Evolutionary conservation across 306 rosid species (phyloP).

Genomic region (Trifolium repens): DNA sequence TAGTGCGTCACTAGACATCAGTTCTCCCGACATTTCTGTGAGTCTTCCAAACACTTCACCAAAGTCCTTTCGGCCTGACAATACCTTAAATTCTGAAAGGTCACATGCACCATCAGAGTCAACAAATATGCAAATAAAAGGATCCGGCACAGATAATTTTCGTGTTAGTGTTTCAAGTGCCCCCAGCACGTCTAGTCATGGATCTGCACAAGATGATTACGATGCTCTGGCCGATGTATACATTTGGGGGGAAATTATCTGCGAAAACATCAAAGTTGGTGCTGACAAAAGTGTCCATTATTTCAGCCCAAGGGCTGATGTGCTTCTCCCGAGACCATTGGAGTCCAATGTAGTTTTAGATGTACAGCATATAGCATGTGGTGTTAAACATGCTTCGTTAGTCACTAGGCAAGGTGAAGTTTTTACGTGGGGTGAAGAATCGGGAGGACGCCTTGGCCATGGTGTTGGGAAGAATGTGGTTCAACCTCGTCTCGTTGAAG

Average conservation of each 20-base stretch:
- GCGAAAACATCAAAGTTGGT: constrained; percentile 74
- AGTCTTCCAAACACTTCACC: constrained; percentile 65
- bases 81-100: constrained; percentile 60
- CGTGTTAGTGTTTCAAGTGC: constrained; percentile 99
- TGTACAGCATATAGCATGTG: constrained; percentile 89
- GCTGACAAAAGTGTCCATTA: constrained; percentile 66
- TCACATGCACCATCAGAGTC: constrained; percentile 78
- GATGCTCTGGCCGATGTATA: constrained; percentile 96
- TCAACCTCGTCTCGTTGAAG: constrained; percentile 88
- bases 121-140: constrained; percentile 91
- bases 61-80: constrained; percentile 58
- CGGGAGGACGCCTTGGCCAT: constrained; percentile 99
- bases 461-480: constrained; percentile 86
- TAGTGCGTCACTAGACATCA: constrained; percentile 64
- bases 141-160: constrained; percentile 90
- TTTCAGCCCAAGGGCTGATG: constrained; percentile 74
- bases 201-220: constrained; percentile 93
- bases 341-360: constrained; percentile 90
- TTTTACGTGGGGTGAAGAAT: constrained; percentile 99
- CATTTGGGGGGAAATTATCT: constrained; percentile 92
- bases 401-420: constrained; percentile 97
- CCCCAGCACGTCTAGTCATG: constrained; percentile 98
- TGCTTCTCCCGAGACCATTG: constrained; percentile 86
- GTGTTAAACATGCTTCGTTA: constrained; percentile 87
- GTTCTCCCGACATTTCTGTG: constrained; percentile 79